A percentile compares a stretch with the other conserved stretches of the same genome.
These are phyloP conservation scores for Nepenthes gracilis DNA, from an alignment of 148 eudicot genomes.

Conservation along the genomic window DNA sequence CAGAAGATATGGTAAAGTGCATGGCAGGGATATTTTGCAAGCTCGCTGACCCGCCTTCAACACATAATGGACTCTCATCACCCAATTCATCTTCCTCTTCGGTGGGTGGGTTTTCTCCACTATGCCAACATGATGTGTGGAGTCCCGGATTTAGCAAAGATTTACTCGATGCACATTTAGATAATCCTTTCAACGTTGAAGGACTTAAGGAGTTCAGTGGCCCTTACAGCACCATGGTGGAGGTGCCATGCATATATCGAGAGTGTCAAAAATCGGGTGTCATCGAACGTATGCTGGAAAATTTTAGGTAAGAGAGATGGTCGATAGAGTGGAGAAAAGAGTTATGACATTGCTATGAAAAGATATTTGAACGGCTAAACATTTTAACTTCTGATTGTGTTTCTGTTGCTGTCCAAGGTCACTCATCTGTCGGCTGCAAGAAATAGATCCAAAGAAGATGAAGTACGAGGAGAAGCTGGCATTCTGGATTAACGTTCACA, in stretches of 20 bases:
- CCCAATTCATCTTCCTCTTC: conserved; percentile 36
- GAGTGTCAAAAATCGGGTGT: conserved; percentile 29
- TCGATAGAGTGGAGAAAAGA: too few relatives aligned
- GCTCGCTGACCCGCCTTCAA: conserved; percentile 39
- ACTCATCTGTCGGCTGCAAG: conserved; percentile 49
- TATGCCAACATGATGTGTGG: conserved; percentile 18
- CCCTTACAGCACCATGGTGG: conserved; percentile 37
- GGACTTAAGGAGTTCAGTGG: conserved; percentile 40
- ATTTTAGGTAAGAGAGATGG: conserved; percentile 32
- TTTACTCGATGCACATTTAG: conserved; percentile 22
- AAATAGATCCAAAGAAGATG: conserved; percentile 55
- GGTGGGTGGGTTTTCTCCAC: conserved; percentile 29
- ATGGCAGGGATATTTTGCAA: conserved; percentile 49
- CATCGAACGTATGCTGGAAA: conserved; percentile 48
- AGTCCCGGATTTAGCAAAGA: conserved; percentile 31
- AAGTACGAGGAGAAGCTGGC: conserved; percentile 84
- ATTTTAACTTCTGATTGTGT: not conserved
- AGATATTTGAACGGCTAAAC: not conserved
- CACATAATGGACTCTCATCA: conserved; percentile 23
- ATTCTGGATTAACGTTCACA: conserved; percentile 94
- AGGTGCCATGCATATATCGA: conserved; percentile 42
- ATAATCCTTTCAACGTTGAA: conserved; percentile 26
- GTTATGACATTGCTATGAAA: too few relatives aligned
- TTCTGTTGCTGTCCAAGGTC: conserved; percentile 32
- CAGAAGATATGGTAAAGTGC: conserved; percentile 76